Conservation (phyloP, 345 rosid species). For the Gynandropsis gynandra region DNA sequence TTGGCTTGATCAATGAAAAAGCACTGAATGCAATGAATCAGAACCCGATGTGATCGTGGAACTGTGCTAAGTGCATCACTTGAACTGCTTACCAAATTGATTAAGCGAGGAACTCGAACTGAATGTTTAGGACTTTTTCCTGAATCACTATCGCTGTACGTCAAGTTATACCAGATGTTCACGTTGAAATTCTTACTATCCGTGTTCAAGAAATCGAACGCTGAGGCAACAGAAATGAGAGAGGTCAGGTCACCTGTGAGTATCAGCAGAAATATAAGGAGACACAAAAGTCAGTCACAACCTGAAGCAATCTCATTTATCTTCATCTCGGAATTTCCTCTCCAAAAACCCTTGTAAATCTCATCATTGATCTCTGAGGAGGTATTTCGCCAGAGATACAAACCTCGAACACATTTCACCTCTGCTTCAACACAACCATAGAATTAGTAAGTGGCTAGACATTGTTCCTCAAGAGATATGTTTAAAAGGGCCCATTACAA, state of each 20-base stretch:
- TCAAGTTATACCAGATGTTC: conserved; percentile 77
- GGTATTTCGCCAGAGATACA: conserved; percentile 57
- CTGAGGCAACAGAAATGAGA: conserved; percentile 36
- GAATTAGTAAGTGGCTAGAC: conserved; percentile 8
- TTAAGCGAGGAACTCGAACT: conserved; percentile 61
- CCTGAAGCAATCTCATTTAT: conserved; percentile 78
- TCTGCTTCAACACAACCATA: conserved; percentile 19
- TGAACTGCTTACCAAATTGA: conserved; percentile 63
- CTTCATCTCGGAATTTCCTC: conserved; percentile 54
- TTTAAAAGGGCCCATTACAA: background rate
- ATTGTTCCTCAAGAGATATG: background rate
- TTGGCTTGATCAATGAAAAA: conserved; percentile 37
- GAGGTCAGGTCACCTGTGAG: background rate
- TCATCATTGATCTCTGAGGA: conserved; percentile 59
- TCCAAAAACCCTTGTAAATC: conserved; percentile 58
- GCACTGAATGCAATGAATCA: conserved; percentile 42
- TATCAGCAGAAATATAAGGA: conserved; percentile 9
- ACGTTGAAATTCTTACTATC: conserved; percentile 46
- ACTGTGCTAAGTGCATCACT: conserved; percentile 4
- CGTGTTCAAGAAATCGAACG: conserved; percentile 75
- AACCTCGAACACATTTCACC: conserved; percentile 47
- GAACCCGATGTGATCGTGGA: conserved; percentile 16
- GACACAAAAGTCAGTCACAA: conserved; percentile 23
- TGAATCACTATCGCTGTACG: conserved; percentile 29
- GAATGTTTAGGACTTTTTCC: conserved; percentile 17